These are phyloP conservation scores for Paraconiothyrium sp. DNA, from an alignment of 2,329 filamentous ascomycete genomes.

Conservation along the genomic window DNA sequence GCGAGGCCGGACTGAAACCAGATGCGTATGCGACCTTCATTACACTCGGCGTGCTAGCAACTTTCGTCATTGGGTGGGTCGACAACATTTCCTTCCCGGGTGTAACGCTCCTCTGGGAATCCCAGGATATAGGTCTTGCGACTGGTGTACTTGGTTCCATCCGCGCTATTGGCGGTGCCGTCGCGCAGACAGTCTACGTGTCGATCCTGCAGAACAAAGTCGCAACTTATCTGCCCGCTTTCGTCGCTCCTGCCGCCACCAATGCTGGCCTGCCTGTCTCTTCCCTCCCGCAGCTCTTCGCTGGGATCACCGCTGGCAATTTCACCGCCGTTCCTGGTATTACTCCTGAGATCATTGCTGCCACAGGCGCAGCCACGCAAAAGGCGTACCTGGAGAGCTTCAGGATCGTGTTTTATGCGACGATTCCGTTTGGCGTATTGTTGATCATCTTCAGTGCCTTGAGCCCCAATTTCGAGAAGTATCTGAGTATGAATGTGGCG, in stretches of 20 bases:
- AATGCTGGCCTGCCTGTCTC: conserved; percentile 35
- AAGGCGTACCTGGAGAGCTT: conserved; percentile 50
- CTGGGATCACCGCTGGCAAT: conserved; percentile 33
- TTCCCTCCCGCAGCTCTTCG: conserved; percentile 33
- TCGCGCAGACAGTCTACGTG: conserved; percentile 41
- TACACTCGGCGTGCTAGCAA: conserved; percentile 18
- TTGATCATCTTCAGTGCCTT: conserved; percentile 30
- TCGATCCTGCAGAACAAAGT: conserved; percentile 41
- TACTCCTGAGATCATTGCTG: conserved; percentile 33
- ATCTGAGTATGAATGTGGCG: conserved; percentile 35
- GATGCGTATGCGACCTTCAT: conserved; percentile 19
- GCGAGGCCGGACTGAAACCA: conserved; percentile 20
- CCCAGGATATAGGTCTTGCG: conserved; percentile 44
- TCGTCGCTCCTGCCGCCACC: conserved; percentile 37
- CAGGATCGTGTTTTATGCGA: conserved; percentile 36
- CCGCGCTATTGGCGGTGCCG: conserved; percentile 34
- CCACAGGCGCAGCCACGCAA: conserved; percentile 48
- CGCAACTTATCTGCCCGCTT: conserved; percentile 36
- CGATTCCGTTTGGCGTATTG: conserved; percentile 37
- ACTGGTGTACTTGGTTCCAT: conserved; percentile 43
- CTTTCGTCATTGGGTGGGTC: conserved; percentile 40
- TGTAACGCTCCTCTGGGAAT: conserved; percentile 43
- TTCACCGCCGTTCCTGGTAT: conserved; percentile 40
- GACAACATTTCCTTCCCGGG: conserved; percentile 42
- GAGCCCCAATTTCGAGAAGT: conserved; percentile 37